phyloP scores from a whole-genome alignment of 225 moss, liverwort and hornwort genomes.

The Sphagnum contortum region DNA sequence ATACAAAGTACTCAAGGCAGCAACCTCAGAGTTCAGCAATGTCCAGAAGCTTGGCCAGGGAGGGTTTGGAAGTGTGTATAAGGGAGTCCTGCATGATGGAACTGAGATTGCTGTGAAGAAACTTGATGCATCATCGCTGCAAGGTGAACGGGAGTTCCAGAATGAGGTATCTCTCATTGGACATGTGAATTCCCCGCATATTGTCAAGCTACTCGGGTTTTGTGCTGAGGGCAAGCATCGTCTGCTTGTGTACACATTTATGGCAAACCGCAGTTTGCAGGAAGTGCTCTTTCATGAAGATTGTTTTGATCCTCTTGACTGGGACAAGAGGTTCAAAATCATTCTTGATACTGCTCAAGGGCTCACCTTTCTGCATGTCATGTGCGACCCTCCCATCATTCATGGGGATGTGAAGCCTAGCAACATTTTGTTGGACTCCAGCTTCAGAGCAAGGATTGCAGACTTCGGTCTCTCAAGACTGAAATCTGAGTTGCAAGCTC shows the following conservation, averaged over 20 bases:
- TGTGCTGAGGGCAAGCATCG: conserved; percentile 79
- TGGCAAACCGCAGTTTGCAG: conserved; percentile 93
- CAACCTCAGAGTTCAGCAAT: conserved; percentile 64
- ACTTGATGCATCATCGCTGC: conserved; percentile 72
- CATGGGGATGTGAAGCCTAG: conserved; percentile 97
- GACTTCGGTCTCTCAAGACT: conserved; percentile 88
- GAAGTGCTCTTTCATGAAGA: conserved; percentile 92
- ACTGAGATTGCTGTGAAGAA: conserved; percentile 81
- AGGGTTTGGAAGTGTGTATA: conserved; percentile 83
- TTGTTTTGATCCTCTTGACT: conserved; percentile 56
- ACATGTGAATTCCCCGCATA: conserved; percentile 65
- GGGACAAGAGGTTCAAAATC: conserved; percentile 79
- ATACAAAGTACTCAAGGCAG: conserved; percentile 74
- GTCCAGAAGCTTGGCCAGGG: conserved; percentile 84
- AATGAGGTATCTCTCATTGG: conserved; percentile 88
- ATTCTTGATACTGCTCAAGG: conserved; percentile 77
- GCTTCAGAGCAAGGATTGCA: conserved; percentile 73
- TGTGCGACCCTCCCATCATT: conserved; percentile 87
- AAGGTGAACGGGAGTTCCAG: conserved; percentile 93
- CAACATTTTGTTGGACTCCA: conserved; percentile 71
- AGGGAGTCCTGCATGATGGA: conserved; percentile 69
- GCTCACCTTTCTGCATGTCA: conserved; percentile 70
- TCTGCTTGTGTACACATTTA: conserved; percentile 85
- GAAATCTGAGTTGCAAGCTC: conserved; percentile 56
- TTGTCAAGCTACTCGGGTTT: conserved; percentile 81